Percentiles rank a stretch among this genome's conserved stretches.
phyloP scores from a whole-genome alignment of 1,284 basidiomycete genomes.

The Moesziomyces aphidis region DNA sequence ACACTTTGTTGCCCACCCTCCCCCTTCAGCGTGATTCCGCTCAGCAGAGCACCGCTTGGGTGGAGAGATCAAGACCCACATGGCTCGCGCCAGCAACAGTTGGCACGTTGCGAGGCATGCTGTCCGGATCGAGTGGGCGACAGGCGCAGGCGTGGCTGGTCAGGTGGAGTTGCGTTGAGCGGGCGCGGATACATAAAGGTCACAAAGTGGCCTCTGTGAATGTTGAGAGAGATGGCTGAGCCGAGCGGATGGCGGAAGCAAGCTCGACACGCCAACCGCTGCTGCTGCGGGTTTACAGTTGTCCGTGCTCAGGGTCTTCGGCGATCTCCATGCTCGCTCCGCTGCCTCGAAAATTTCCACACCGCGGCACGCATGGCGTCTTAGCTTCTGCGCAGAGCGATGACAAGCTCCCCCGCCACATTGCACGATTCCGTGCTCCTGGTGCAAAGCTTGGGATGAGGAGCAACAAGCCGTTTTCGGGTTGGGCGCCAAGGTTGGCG shows the following conservation, averaged over 20 bases:
- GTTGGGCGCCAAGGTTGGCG: neutral
- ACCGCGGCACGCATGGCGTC: too few species aligned
- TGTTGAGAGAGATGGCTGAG: neutral
- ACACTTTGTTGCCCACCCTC: neutral
- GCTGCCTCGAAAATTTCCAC: neutral
- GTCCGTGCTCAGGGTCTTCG: conserved; percentile 16
- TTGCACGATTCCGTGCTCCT: neutral
- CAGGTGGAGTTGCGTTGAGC: neutral
- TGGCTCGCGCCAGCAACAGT: too few species aligned
- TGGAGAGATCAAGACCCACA: too few species aligned
- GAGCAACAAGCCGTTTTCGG: neutral
- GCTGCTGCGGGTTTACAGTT: neutral
- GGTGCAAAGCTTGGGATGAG: neutral
- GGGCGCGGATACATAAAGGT: too few species aligned
- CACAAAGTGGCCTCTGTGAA: neutral
- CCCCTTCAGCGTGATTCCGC: too few species aligned
- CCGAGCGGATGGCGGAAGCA: neutral
- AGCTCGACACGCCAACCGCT: neutral
- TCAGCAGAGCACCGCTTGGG: too few species aligned
- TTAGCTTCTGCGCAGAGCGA: neutral
- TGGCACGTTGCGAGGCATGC: neutral
- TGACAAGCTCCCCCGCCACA: neutral
- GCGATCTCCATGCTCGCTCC: conserved; percentile 28
- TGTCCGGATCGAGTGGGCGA: neutral
- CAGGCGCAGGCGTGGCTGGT: neutral